phyloP scores from a whole-genome alignment of 495 filamentous ascomycete species.

The Talaromyces adpressus region DNA sequence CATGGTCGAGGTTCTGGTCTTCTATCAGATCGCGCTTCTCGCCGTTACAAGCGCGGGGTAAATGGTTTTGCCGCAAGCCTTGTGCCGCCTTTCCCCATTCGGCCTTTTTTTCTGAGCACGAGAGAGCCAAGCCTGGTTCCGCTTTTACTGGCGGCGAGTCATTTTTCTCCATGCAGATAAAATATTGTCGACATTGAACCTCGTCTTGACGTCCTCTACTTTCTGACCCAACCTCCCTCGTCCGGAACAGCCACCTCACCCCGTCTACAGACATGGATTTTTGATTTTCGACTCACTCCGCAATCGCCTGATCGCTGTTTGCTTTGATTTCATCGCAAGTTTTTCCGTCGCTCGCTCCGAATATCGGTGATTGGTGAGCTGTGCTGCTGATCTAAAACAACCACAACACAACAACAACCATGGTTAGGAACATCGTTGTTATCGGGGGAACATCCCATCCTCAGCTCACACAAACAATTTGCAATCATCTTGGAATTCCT shows the following conservation, averaged over 20 bases:
- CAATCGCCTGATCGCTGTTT: background rate
- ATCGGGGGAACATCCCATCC: slow-evolving; percentile 92
- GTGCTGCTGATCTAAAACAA: background rate
- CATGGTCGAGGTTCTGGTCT: background rate
- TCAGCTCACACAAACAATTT: slow-evolving; percentile 75
- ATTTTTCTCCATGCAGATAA: slow-evolving; percentile 25
- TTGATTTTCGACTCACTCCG: background rate
- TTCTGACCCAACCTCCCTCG: background rate
- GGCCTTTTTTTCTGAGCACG: slow-evolving; percentile 6
- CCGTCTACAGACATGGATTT: background rate
- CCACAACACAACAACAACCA: slow-evolving; percentile 21
- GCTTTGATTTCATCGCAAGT: background rate
- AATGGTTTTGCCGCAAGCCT: background rate
- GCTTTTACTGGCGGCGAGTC: slow-evolving; percentile 23
- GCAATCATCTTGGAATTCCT: slow-evolving; percentile 78
- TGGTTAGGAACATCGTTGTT: slow-evolving; percentile 96
- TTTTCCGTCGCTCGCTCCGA: background rate
- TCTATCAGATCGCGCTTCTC: background rate
- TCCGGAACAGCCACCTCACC: slow-evolving; percentile 2
- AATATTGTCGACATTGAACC: slow-evolving; percentile 3
- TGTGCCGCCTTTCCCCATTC: slow-evolving; percentile 8
- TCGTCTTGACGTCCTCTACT: background rate
- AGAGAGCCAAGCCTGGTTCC: slow-evolving; percentile 16
- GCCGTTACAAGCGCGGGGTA: background rate
- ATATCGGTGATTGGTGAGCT: background rate